A percentile compares a stretch with the other conserved stretches of the same genome.
phyloP scores from a whole-genome alignment of 1,139 yeast species.

The Arxiozyma bovina region DNA sequence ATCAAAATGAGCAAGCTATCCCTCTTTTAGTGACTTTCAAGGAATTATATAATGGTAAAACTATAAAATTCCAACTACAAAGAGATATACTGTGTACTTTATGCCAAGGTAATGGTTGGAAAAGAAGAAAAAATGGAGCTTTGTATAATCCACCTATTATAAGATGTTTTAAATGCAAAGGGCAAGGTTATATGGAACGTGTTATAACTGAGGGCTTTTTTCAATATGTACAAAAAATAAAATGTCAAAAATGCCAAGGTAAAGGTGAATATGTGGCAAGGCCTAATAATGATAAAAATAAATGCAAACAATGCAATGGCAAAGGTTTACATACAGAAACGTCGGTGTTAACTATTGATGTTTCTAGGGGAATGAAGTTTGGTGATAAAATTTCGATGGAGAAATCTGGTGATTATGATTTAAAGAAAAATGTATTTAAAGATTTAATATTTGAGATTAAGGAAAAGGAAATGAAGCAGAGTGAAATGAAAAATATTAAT shows the following conservation, averaged over 20 bases:
- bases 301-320: constrained; percentile 73
- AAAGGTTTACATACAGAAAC: constrained; percentile 53
- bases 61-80: constrained; percentile 63
- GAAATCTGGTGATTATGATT: constrained; percentile 71
- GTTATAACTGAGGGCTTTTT: constrained; percentile 63
- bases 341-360: constrained; percentile 68
- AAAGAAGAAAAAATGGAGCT: constrained; percentile 21
- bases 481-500: constrained; percentile 14
- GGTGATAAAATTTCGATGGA: constrained; percentile 54
- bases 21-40: constrained; percentile 40
- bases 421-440: constrained; percentile 62
- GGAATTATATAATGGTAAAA: constrained; percentile 76
- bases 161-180: constrained; percentile 61
- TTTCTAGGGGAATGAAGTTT: constrained; percentile 59
- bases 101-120: constrained; percentile 65
- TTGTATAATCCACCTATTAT: constrained; percentile 53
- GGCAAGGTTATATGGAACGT: constrained; percentile 56
- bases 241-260: constrained; percentile 68
- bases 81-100: constrained; percentile 62
- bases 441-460: constrained; percentile 59
- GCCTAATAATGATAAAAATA: constrained; percentile 45
- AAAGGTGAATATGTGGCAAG: constrained; percentile 50
- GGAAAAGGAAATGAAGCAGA: constrained; percentile 27
- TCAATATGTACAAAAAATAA: constrained; percentile 52
- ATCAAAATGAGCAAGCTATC: constrained; percentile 47